Evolutionary conservation across 495 filamentous ascomycete genomes (phyloP), one percentile per base, ranked within the genome.

Genomic region (Penicillium simplicissimum): DNA sequence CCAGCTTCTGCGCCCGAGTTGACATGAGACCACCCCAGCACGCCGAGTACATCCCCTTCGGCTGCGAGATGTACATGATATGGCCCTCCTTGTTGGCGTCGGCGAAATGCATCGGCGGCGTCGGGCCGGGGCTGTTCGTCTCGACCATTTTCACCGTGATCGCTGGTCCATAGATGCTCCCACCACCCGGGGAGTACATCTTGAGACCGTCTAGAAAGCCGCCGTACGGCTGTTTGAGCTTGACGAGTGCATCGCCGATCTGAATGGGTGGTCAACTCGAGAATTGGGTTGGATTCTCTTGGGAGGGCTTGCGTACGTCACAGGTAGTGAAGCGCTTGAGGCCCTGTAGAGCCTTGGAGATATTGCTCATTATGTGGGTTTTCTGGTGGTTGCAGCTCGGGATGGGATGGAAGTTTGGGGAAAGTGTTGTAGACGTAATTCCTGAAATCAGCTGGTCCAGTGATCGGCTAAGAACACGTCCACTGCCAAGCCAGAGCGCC

Each of bases 71-170:
- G 52, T 67, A 67, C 65, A 67, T 67, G 38, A 65, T 65, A 35
- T 67, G 62, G 49, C 61, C 61, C 23, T 54, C 49, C 43, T 67
- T 52, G 21, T 67, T 67, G 2, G 65, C 55, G 23, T 67, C 65
- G 13, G 62, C 65, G 23, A 65, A 67, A 48, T 67, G 65, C n/a
- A 57, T 31, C 5, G 61, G 49, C 7, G 62, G 65, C 2, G 43
- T 59, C 8, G 65, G 62, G n/a, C 58, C 62, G 21, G 65, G 65
- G 35, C 68, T 69, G 10, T 62, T 67, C 6, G 65, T 59, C 52
- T 70, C 62, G 14, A 72, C 67, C 69, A 72, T 70, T 45, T 72
- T 67, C 37, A 72, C 67, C 1, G 69, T 70, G 13, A 72, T 60
- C 2, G 67, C 64, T 15, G 67, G 69, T 8, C 64, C 69, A 33